Conservation (phyloP, 345 rosid genomes). For the Acer negundo region DNA sequence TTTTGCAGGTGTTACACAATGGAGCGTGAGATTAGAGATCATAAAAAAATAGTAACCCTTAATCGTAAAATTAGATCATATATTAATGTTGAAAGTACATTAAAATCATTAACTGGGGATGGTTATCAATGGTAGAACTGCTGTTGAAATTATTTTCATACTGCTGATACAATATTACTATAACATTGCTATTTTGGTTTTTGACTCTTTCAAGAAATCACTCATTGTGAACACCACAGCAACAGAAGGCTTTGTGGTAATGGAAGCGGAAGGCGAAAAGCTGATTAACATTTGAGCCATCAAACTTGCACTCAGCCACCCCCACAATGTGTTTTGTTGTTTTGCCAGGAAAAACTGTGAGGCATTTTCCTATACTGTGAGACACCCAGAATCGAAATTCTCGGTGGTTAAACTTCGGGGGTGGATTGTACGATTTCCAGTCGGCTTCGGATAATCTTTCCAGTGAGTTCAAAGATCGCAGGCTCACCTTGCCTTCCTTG, state of each 20-base stretch:
- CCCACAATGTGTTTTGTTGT: constrained; percentile 33
- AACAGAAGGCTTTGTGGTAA: constrained; percentile 32
- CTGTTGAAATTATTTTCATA: not conserved
- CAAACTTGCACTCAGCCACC: constrained; percentile 47
- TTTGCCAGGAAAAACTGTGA: constrained; percentile 36
- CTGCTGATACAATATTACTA: not conserved
- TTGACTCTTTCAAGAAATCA: constrained; percentile 7
- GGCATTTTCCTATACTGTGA: constrained; percentile 50
- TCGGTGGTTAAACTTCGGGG: constrained; percentile 37
- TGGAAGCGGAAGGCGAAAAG: constrained; percentile 55
- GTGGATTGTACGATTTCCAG: constrained; percentile 49
- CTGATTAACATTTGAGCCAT: constrained; percentile 50
- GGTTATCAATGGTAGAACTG: not conserved
- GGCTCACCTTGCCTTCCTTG: too few species aligned
- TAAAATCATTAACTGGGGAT: not conserved
- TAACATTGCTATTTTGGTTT: too few species aligned
- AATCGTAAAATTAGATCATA: not conserved
- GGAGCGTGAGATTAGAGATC: not conserved
- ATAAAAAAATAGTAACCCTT: not conserved
- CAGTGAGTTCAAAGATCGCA: constrained; percentile 36
- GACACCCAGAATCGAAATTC: constrained; percentile 45
- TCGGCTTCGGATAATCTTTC: constrained; percentile 43
- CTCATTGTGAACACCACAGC: constrained; percentile 33
- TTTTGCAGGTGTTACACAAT: too few species aligned
- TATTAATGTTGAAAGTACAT: not conserved